Evolutionary conservation across 192 early-diverging fungal species (phyloP), one percentile per base, ranked within the genome.

Genomic region (Thamnidium elegans): DNA sequence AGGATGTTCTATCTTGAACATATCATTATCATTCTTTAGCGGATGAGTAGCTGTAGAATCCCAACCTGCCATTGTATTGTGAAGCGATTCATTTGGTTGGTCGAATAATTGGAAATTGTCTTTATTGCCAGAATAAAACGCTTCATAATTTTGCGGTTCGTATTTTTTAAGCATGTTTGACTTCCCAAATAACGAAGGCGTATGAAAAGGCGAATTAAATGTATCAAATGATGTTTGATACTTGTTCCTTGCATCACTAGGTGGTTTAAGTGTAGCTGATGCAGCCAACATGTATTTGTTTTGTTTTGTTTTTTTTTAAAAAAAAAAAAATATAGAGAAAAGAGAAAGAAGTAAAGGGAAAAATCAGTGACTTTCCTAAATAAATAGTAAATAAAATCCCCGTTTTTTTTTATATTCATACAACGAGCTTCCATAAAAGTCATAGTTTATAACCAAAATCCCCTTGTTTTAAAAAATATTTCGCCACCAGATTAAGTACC

Each of bases 31-130:
- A 34, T 17, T 63, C 46, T 51, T 30, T 23, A 45, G 61, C 4
- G 61, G 50, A 50, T 9, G 31, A 31, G 61, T 50, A 13, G n/a
- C 45, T 14, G 61, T 32, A 50, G 50, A 48, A 5, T 45, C 61
- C 4, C 48, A 19, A 63, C 50, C 61, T 32, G 31, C 31, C 54
- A 55, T 55, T 15, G 31, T 32, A 31, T n/a, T 55, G n/a, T 32
- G 31, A 55, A 55, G 31, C 9, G 54, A 34, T 55, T 55, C 54
- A 34, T 26, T 32, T 8, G 54, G 54, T 19, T 55, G 54, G 17
- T 55, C n/a, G 15, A 17, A 32, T 9, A 32, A 55, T 36, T 31
- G 54, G 6, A 26, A 26, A 26, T 26, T 26, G 26, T 55, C 32
- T 55, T 32, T 55, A 14, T 55, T 31, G 3, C 30, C 32, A 7